Conservation (phyloP, 2,329 filamentous ascomycete genomes). For the Phoma sp. region DNA sequence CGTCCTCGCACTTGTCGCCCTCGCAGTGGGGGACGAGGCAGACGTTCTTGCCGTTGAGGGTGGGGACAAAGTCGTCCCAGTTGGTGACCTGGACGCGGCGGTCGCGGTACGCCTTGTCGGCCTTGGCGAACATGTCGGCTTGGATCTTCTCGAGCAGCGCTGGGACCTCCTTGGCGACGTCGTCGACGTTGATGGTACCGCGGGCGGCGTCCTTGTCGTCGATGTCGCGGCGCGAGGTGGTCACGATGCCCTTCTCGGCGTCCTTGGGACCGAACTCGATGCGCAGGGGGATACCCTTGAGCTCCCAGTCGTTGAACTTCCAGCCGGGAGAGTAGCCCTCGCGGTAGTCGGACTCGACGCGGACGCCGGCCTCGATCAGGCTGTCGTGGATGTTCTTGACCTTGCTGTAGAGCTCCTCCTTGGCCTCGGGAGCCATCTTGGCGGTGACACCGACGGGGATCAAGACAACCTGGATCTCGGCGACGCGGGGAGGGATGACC, state of each 20-base stretch:
- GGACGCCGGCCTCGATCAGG: constrained; percentile 75
- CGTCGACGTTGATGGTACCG: constrained; percentile 73
- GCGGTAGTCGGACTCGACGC: constrained; percentile 80
- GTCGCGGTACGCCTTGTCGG: constrained; percentile 76
- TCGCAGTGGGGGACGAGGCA: constrained; percentile 91
- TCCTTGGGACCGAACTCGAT: constrained; percentile 97
- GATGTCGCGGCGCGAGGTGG: constrained; percentile 85
- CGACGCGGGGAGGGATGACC: constrained; percentile 88
- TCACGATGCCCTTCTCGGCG: constrained; percentile 81
- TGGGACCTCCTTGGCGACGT: constrained; percentile 75
- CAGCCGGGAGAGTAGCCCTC: constrained; percentile 91
- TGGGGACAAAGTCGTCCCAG: constrained; percentile 91
- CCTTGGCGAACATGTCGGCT: constrained; percentile 76
- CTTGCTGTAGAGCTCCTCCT: constrained; percentile 75
- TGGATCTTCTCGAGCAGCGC: constrained; percentile 90
- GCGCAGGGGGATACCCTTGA: constrained; percentile 91
- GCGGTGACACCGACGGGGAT: constrained; percentile 93
- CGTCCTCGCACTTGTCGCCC: constrained; percentile 83
- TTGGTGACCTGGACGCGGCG: constrained; percentile 81
- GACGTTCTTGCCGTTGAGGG: constrained; percentile 90
- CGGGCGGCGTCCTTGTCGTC: constrained; percentile 68
- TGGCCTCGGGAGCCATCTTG: constrained; percentile 69
- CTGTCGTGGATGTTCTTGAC: constrained; percentile 72
- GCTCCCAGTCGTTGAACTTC: constrained; percentile 99
- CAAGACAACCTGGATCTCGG: constrained; percentile 83